Conservation (phyloP, 2,329 filamentous ascomycete species). For the Ceratocystis huliohia region DNA sequence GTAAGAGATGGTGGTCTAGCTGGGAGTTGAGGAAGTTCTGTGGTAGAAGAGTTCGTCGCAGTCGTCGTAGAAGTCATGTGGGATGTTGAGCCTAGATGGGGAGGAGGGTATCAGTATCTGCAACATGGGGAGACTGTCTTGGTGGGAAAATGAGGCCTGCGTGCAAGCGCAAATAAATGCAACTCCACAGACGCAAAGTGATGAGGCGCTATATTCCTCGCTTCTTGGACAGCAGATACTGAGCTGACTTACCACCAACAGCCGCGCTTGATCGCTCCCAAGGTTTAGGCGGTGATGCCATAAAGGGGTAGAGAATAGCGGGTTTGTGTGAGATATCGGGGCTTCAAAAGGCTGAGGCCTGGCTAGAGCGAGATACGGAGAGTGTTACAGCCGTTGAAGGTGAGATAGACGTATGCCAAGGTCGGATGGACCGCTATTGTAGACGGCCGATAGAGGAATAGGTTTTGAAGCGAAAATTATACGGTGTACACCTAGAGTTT, state of each 20-base stretch:
- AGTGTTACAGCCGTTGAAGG: neutral
- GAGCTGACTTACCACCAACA: constrained; percentile 17
- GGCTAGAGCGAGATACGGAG: neutral
- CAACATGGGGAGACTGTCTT: constrained; percentile 9
- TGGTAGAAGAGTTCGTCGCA: constrained; percentile 23
- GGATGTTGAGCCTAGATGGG: constrained; percentile 22
- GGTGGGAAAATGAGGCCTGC: constrained; percentile 32
- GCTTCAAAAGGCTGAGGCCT: neutral
- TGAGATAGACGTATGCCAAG: neutral
- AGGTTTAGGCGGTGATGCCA: constrained; percentile 85
- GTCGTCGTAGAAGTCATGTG: constrained; percentile 33
- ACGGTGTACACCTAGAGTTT: neutral
- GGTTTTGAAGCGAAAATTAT: neutral
- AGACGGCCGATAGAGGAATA: neutral
- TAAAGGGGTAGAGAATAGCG: constrained; percentile 25
- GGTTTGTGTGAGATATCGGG: neutral
- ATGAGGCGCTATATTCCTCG: constrained; percentile 29
- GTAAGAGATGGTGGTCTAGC: constrained; percentile 67
- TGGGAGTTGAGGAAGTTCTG: constrained; percentile 56
- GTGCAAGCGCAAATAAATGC: constrained; percentile 10
- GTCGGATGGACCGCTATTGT: neutral
- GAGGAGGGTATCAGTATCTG: constrained; percentile 22
- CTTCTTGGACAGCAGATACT: constrained; percentile 25
- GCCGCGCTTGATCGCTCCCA: constrained; percentile 71
- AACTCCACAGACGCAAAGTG: constrained; percentile 30